phyloP scores from a whole-genome alignment of 1,284 basidiomycete species.

The Trichosporon sp. region DNA sequence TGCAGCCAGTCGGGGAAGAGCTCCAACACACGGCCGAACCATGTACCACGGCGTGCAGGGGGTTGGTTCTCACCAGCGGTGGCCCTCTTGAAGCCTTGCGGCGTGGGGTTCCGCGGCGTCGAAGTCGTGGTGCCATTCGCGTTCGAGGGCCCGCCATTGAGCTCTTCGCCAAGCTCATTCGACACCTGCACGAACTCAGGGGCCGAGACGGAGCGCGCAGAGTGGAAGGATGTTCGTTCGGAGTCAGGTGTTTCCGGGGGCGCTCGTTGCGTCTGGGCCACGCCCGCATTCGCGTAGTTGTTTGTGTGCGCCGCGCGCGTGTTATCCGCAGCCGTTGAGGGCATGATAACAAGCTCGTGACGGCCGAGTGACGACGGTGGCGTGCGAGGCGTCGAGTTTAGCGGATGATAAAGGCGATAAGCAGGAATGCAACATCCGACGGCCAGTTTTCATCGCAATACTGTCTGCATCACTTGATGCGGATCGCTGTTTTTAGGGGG shows the following conservation, averaged over 20 bases:
- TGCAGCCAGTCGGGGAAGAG: constrained; percentile 41
- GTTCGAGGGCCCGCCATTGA: not conserved
- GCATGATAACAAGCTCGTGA: not conserved
- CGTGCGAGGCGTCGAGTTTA: not conserved
- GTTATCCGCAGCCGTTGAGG: not conserved
- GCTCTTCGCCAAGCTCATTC: not conserved
- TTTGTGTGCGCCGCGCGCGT: not conserved
- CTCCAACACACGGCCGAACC: not conserved
- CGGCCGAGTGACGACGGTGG: not conserved
- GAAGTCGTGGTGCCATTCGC: not conserved
- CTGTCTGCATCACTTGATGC: not conserved
- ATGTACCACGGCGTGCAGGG: not conserved
- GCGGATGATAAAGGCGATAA: not conserved
- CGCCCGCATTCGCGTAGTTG: not conserved
- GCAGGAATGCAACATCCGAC: not conserved
- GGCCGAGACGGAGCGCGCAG: not conserved
- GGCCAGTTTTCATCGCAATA: not conserved
- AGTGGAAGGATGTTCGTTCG: not conserved
- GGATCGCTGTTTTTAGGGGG: not conserved
- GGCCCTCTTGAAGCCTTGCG: not conserved
- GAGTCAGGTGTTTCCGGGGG: not conserved
- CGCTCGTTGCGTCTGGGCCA: not conserved
- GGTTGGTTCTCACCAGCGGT: not conserved
- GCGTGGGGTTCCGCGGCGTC: not conserved
- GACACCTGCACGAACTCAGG: not conserved